Conservation (phyloP, 78 protist species). For the Corallochytrium limacisporum region DNA sequence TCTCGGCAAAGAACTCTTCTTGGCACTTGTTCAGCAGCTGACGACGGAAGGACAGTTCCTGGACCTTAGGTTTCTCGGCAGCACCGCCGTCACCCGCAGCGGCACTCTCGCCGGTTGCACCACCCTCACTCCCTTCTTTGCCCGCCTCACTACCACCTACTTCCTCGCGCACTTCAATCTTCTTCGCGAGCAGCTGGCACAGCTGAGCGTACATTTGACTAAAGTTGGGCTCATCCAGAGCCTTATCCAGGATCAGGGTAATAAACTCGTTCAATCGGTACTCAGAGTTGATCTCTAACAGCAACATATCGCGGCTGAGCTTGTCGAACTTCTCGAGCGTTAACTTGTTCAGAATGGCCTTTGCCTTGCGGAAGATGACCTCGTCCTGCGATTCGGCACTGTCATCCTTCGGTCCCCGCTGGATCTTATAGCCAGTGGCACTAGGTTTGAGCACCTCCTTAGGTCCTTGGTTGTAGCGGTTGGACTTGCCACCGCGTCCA, state of each 20-base stretch:
- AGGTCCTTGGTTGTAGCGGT: too few species aligned
- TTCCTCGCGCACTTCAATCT: too few species aligned
- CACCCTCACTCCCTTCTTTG: too few species aligned
- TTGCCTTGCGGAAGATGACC: not conserved
- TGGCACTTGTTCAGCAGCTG: constrained; percentile 27
- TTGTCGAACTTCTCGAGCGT: constrained; percentile 26
- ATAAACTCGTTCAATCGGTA: not conserved
- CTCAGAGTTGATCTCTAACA: not conserved
- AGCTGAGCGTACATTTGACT: constrained; percentile 12
- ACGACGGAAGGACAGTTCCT: constrained; percentile 21
- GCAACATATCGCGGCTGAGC: not conserved
- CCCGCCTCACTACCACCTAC: too few species aligned
- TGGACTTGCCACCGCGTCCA: too few species aligned
- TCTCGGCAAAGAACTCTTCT: too few species aligned
- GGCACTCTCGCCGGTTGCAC: too few species aligned
- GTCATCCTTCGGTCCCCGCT: not conserved
- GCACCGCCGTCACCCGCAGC: too few species aligned
- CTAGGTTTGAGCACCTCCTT: not conserved
- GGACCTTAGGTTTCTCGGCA: too few species aligned
- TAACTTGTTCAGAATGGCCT: constrained; percentile 22
- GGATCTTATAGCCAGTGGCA: not conserved
- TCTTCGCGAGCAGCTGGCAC: not conserved
- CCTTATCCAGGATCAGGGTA: constrained; percentile 23
- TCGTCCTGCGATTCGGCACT: not conserved
- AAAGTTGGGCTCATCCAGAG: constrained; percentile 24